phyloP scores from a whole-genome alignment of 2,329 filamentous ascomycete species.

The Fusarium fracticaudum region DNA sequence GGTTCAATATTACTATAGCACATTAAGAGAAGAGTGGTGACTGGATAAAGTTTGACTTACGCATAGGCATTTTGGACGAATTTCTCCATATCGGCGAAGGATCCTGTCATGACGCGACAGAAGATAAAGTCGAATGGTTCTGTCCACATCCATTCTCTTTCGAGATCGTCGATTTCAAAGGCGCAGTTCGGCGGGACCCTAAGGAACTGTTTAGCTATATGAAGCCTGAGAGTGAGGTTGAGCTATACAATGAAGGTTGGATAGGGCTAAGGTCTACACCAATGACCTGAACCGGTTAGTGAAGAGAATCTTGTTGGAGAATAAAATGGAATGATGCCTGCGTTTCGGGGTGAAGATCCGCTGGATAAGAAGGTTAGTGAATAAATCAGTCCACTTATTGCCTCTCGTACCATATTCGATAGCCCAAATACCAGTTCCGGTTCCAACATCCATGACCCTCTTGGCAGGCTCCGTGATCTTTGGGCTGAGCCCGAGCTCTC shows the following conservation, averaged over 20 bases:
- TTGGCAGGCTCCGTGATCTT: neutral
- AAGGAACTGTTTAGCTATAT: rapidly evolving
- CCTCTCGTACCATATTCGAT: neutral
- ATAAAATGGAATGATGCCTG: neutral
- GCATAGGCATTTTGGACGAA: neutral
- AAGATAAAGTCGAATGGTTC: constrained; percentile 3
- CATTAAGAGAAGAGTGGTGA: rapidly evolving
- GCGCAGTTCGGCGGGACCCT: neutral
- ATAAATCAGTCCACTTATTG: rapidly evolving
- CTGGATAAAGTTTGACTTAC: rapidly evolving
- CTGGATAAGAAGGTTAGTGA: neutral
- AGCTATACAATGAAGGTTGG: neutral
- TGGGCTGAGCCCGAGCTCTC: neutral
- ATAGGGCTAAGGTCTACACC: constrained; percentile 8
- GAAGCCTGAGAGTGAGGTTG: rapidly evolving
- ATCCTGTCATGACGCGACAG: constrained; percentile 9
- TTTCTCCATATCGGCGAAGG: constrained; percentile 1
- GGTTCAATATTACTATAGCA: neutral
- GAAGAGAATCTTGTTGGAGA: no score
- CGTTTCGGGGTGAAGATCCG: neutral
- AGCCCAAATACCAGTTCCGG: constrained; percentile 4
- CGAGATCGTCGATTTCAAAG: constrained; percentile 8
- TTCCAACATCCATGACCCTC: constrained; percentile 3
- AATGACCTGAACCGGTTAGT: neutral
- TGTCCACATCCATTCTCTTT: constrained; percentile 12